phyloP scores from a whole-genome alignment of 257 asterid species.

The Coffea canephora region DNA sequence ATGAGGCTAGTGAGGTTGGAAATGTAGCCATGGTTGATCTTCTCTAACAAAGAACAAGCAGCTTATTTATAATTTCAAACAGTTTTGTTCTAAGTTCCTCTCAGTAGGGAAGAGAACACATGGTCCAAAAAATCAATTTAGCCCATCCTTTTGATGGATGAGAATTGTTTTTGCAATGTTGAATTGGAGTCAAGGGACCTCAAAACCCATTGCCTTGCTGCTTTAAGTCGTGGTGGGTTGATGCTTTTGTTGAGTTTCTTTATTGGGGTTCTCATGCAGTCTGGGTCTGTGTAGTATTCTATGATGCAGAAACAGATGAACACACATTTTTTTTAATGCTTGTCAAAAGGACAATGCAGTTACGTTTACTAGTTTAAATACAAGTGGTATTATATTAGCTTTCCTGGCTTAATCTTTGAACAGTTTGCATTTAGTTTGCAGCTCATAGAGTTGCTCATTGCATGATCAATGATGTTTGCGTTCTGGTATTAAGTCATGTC shows the following conservation, averaged over 20 bases:
- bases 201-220: neutral
- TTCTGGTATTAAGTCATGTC: neutral
- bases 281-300: neutral
- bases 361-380: neutral
- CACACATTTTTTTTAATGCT: neutral
- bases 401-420: neutral
- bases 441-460: neutral
- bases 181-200: neutral
- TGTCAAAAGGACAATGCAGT: neutral
- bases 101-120: neutral
- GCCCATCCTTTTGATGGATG: neutral
- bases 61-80: neutral
- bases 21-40: neutral
- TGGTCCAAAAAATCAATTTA: neutral
- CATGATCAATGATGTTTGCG: neutral
- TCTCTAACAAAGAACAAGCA: neutral
- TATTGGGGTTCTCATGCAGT: neutral
- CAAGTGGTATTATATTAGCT: neutral
- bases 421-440: neutral
- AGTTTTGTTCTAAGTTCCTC: neutral
- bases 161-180: neutral
- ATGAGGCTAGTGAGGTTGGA: neutral
- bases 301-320: neutral
- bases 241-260: neutral
- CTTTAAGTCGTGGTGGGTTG: neutral